These are phyloP conservation scores for Nyssa sinensis DNA, from an alignment of 148 eudicot genomes.

Conservation along the genomic window DNA sequence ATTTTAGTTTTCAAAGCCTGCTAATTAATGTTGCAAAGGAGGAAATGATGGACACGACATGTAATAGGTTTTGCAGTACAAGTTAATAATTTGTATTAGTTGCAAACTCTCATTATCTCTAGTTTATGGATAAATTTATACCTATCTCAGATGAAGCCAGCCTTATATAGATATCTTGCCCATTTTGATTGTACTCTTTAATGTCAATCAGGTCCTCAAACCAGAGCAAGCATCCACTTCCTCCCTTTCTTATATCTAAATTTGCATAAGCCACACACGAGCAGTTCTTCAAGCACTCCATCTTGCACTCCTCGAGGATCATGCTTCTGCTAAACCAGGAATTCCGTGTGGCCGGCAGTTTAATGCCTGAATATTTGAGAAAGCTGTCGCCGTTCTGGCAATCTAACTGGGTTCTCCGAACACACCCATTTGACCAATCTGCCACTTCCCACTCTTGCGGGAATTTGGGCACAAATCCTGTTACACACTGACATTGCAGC, in stretches of 20 bases:
- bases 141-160: too few relatives aligned
- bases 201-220: slow-evolving; percentile 33
- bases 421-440: too few relatives aligned
- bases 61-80: too few relatives aligned
- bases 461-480: slow-evolving; percentile 25
- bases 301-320: slow-evolving; percentile 33
- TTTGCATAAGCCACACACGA: slow-evolving; percentile 42
- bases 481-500: slow-evolving; percentile 25
- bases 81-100: too few relatives aligned
- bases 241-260: slow-evolving; percentile 24
- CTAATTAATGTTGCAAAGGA: too few relatives aligned
- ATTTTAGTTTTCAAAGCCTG: too few relatives aligned
- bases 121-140: too few relatives aligned
- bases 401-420: too few relatives aligned
- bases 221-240: too few relatives aligned
- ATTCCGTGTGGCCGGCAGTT: slow-evolving; percentile 31
- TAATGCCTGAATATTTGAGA: slow-evolving; percentile 19
- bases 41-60: too few relatives aligned
- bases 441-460: slow-evolving; percentile 17
- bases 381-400: slow-evolving; percentile 46
- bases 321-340: too few relatives aligned
- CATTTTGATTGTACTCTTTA: slow-evolving; percentile 17
- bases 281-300: slow-evolving; percentile 33
- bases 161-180: slow-evolving; percentile 35
- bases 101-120: too few relatives aligned